phyloP scores from a whole-genome alignment of 805 yeast genomes.

The Lipomyces lipofer region DNA sequence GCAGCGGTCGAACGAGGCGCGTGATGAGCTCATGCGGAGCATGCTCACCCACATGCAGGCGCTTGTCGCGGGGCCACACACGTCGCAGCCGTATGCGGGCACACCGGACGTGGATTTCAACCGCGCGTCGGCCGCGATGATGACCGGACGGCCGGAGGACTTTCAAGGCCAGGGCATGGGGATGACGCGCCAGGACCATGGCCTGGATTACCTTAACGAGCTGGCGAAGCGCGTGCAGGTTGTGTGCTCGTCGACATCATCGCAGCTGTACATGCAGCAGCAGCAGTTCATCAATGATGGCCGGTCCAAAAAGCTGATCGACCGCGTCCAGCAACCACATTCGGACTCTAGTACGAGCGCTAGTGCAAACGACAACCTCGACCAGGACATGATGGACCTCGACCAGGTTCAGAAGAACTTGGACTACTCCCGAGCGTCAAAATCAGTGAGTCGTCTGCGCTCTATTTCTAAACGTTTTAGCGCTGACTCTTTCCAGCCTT shows the following conservation, averaged over 20 bases:
- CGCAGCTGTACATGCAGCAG: slow-evolving; percentile 31
- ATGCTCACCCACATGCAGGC: slow-evolving; percentile 25
- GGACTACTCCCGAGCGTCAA: slow-evolving; percentile 21
- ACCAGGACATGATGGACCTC: slow-evolving; percentile 19
- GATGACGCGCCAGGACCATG: slow-evolving; percentile 15
- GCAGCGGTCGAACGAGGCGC: slow-evolving; percentile 33
- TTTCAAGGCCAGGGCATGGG: slow-evolving; percentile 14
- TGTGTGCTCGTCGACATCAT: slow-evolving; percentile 25
- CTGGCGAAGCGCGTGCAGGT: slow-evolving; percentile 28
- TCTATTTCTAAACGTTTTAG: no score
- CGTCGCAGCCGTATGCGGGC: slow-evolving; percentile 12
- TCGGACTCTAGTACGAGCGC: not conserved
- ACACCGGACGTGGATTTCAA: slow-evolving; percentile 22
- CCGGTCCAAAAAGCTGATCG: slow-evolving; percentile 19
- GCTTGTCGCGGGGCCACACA: not conserved
- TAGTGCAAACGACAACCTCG: slow-evolving; percentile 16
- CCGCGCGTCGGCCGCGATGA: slow-evolving; percentile 11
- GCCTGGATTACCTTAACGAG: slow-evolving; percentile 26
- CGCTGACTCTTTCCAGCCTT: no score
- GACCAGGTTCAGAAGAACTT: slow-evolving; percentile 11
- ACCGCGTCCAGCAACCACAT: slow-evolving; percentile 8
- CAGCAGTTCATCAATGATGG: slow-evolving; percentile 27
- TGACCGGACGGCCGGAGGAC: slow-evolving; percentile 21
- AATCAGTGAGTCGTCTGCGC: no score
- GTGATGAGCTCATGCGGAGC: slow-evolving; percentile 31